A percentile compares a stretch with the other conserved stretches of the same genome.
Evolutionary conservation across 2,329 filamentous ascomycete genomes (phyloP).

Genomic region (Colletotrichum echinochloae): DNA sequence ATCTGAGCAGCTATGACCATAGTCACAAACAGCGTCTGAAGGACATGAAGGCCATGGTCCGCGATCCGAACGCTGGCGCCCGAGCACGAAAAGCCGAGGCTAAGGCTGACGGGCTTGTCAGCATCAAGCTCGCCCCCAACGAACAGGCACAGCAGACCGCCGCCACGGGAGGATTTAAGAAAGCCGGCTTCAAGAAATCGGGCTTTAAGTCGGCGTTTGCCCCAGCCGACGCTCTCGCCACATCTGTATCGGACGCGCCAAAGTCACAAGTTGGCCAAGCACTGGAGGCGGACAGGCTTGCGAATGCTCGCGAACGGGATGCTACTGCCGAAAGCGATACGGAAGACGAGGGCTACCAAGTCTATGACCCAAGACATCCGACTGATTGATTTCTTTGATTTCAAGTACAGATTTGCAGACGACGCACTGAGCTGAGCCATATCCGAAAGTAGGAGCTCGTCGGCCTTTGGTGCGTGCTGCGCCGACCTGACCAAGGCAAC

Average conservation of each 20-base stretch:
- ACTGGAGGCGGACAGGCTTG: constrained; percentile 43
- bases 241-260: constrained; percentile 42
- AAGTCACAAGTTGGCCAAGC: constrained; percentile 22
- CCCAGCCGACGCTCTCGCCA: constrained; percentile 56
- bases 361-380: constrained; percentile 71
- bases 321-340: constrained; percentile 68
- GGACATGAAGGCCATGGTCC: constrained; percentile 87
- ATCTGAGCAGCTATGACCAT: constrained; percentile 95
- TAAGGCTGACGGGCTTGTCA: constrained; percentile 76
- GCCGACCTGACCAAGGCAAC: not conserved
- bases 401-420: not conserved
- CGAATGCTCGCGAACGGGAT: constrained; percentile 17
- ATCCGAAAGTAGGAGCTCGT: not conserved
- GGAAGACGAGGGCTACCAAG: constrained; percentile 78
- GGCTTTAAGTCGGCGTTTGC: constrained; percentile 85
- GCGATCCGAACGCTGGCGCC: constrained; percentile 74
- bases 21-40: constrained; percentile 91
- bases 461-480: not conserved
- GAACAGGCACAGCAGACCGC: constrained; percentile 45
- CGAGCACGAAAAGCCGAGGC: constrained; percentile 78
- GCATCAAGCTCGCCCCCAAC: constrained; percentile 69
- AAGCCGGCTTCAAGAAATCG: constrained; percentile 82
- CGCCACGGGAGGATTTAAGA: constrained; percentile 68
- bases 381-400: constrained; percentile 63
- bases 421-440: not conserved